phyloP scores from a whole-genome alignment of 148 eudicot species.

The Vaccinium vitisidaea region DNA sequence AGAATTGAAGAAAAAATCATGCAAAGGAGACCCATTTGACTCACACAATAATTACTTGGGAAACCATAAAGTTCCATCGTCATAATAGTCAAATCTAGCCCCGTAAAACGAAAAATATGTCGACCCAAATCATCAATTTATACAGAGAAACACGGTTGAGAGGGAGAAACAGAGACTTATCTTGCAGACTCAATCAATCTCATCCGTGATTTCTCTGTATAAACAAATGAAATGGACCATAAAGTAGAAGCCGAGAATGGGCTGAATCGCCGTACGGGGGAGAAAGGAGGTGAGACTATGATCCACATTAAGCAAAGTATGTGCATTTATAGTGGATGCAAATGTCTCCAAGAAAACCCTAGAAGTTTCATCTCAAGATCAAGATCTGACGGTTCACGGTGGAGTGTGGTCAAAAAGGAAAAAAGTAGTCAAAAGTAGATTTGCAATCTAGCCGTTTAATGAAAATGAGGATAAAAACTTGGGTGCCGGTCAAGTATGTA shows the following conservation, averaged over 20 bases:
- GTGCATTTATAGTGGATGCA: no score
- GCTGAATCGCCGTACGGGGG: background rate
- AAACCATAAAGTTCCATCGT: background rate
- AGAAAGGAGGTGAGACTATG: background rate
- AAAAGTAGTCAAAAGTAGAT: no score
- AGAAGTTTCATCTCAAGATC: no score
- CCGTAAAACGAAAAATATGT: background rate
- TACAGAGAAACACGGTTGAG: slow-evolving; percentile 16
- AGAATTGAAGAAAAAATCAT: no score
- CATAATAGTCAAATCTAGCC: background rate
- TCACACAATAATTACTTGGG: background rate
- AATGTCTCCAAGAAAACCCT: no score
- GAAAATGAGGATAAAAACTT: no score
- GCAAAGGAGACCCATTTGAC: background rate
- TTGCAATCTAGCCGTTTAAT: no score
- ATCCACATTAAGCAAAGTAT: no score
- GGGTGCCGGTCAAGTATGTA: no score
- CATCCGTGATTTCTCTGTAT: slow-evolving; percentile 11
- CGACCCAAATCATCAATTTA: slow-evolving; percentile 5
- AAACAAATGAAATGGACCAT: slow-evolving; percentile 6
- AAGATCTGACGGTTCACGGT: no score
- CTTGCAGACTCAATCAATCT: background rate
- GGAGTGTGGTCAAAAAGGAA: no score
- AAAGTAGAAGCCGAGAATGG: no score
- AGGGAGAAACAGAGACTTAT: background rate